A percentile compares a stretch with the other conserved stretches of the same genome.
phyloP scores from a whole-genome alignment of 352 stramenopile species.

The Globisporangium splendens region DNA sequence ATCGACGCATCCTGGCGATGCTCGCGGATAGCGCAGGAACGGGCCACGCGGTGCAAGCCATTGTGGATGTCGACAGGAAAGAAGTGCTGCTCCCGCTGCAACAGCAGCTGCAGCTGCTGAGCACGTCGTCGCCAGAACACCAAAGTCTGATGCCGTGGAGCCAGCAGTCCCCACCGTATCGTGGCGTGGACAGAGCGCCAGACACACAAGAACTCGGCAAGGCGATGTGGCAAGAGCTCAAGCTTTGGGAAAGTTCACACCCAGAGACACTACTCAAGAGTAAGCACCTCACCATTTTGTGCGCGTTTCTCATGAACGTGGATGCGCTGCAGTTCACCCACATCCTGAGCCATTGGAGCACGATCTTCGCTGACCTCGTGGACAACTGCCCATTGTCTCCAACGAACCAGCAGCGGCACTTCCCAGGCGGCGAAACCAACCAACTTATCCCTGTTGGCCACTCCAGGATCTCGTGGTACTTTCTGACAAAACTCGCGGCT shows the following conservation, averaged over 20 bases:
- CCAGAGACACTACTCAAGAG: constrained; percentile 31
- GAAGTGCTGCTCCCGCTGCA: constrained; percentile 7
- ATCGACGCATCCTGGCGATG: constrained; percentile 30
- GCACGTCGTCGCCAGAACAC: too few relatives aligned
- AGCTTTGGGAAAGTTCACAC: constrained; percentile 40
- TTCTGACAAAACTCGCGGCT: constrained; percentile 14
- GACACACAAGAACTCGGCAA: constrained; percentile 12
- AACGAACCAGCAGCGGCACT: constrained; percentile 5
- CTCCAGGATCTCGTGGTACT: constrained; percentile 23
- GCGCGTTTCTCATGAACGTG: constrained; percentile 33
- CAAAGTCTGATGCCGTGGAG: too few relatives aligned
- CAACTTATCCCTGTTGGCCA: not conserved
- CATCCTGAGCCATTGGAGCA: constrained; percentile 26
- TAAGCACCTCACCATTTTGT: constrained; percentile 50
- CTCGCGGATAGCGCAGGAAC: constrained; percentile 15
- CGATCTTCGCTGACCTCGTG: constrained; percentile 20
- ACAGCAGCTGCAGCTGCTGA: constrained; percentile 2
- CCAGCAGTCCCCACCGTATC: too few relatives aligned
- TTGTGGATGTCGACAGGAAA: constrained; percentile 15
- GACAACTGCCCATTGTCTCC: not conserved
- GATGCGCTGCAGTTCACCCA: constrained; percentile 25
- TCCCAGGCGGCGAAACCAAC: not conserved
- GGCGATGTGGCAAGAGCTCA: constrained; percentile 28
- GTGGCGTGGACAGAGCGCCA: too few relatives aligned
- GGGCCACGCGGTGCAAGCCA: not conserved